Evolutionary conservation across 1,284 basidiomycete genomes (phyloP).

Genomic region (Takashimella koratensis): DNA sequence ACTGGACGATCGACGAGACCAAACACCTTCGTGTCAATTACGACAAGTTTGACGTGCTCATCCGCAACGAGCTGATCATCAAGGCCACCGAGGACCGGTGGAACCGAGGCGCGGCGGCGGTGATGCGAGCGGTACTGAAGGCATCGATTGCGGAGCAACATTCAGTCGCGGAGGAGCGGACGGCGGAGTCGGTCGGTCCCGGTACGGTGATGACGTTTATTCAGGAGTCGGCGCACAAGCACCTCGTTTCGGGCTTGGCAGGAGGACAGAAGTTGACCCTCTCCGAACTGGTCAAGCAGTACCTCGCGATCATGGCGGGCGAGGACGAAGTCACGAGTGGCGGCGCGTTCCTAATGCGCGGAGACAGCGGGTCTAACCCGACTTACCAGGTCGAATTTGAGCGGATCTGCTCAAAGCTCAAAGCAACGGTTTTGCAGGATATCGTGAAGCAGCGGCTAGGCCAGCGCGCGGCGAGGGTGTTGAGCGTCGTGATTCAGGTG

Average conservation of each 20-base stretch:
- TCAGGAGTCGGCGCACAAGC: conserved; percentile 19
- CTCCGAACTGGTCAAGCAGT: conserved; percentile 33
- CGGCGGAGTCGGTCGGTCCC: conserved; percentile 23
- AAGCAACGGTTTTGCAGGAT: conserved; percentile 70
- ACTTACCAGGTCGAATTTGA: conserved; percentile 73
- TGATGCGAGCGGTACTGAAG: conserved; percentile 67
- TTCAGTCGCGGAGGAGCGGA: conserved; percentile 49
- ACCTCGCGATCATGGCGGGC: conserved; percentile 35
- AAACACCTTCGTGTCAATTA: conserved; percentile 61
- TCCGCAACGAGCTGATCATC: conserved; percentile 80
- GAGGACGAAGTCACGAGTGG: conserved; percentile 29
- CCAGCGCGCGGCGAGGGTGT: conserved; percentile 75
- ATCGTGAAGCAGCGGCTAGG: conserved; percentile 81
- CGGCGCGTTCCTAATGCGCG: conserved; percentile 57
- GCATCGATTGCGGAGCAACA: conserved; percentile 64
- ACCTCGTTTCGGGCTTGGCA: conserved; percentile 30
- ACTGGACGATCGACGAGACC: conserved; percentile 10
- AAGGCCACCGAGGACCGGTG: conserved; percentile 70
- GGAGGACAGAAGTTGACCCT: conserved; percentile 21
- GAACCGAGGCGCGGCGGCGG: conserved; percentile 67
- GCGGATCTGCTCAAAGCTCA: conserved; percentile 66
- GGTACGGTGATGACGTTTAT: conserved; percentile 32
- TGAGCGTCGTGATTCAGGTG: conserved; percentile 75
- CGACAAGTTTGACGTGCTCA: conserved; percentile 79
- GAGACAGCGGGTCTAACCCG: conserved; percentile 55